phyloP scores from a whole-genome alignment of 805 yeast genomes.

The Phaffomyces opuntiae region DNA sequence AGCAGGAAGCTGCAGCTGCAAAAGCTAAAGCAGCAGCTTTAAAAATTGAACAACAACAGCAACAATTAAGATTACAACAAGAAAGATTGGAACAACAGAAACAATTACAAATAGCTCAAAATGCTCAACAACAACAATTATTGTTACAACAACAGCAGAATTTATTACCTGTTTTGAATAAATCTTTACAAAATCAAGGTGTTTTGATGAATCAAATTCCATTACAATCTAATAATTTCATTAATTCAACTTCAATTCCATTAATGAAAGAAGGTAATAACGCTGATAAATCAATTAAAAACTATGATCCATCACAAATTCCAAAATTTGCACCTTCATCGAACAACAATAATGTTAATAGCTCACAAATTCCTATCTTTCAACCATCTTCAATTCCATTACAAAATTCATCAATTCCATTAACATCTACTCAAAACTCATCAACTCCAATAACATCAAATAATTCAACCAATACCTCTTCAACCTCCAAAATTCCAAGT shows the following conservation, averaged over 20 bases:
- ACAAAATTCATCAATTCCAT: no score
- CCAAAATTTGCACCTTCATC: constrained; percentile 5
- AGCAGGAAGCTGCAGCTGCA: constrained; percentile 57
- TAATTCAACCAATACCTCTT: not conserved
- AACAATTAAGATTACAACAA: constrained; percentile 25
- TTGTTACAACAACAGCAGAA: not conserved
- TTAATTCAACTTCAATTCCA: not conserved
- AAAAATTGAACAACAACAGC: constrained; percentile 45
- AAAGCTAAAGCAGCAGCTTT: constrained; percentile 49
- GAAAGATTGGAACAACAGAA: constrained; percentile 22
- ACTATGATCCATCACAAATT: constrained; percentile 6
- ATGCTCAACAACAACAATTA: constrained; percentile 8
- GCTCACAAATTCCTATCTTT: constrained; percentile 7
- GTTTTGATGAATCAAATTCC: not conserved
- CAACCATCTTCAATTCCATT: not conserved
- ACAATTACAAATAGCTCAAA: constrained; percentile 18
- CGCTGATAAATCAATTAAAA: not conserved
- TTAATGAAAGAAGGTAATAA: not conserved
- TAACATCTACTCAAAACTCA: not conserved
- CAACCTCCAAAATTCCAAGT: constrained; percentile 17
- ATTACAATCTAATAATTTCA: constrained; percentile 1
- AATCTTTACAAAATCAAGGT: constrained; percentile 2
- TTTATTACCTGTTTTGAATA: constrained; percentile 1
- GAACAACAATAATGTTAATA: not conserved
- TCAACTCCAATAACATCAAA: not conserved